Percentiles rank a stretch among this genome's conserved stretches.
Evolutionary conservation across 306 rosid genomes (phyloP).

Genomic region (Amphicarpaea edgeworthii): DNA sequence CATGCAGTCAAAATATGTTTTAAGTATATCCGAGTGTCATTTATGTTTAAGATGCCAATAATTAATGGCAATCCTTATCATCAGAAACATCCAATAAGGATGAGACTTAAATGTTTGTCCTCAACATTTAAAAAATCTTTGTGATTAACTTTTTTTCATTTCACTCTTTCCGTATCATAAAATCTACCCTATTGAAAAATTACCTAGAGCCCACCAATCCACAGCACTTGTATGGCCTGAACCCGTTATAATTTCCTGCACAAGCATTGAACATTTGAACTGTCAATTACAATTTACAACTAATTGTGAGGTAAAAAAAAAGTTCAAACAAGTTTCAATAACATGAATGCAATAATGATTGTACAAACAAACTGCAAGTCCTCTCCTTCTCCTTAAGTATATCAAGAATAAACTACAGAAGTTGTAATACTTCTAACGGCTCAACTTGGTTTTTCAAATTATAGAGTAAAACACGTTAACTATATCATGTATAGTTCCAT

Average conservation of each 20-base stretch:
- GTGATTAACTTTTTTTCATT: not conserved
- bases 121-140: not conserved
- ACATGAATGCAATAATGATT: constrained; percentile 25
- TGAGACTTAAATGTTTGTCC: not conserved
- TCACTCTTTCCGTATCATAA: not conserved
- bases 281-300: constrained; percentile 19
- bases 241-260: constrained; percentile 95
- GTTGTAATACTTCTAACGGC: not conserved
- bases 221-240: constrained; percentile 98
- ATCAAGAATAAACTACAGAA: not conserved
- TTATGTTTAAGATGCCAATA: not conserved
- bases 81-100: constrained; percentile 17
- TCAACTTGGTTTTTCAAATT: constrained; percentile 28
- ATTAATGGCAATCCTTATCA: not conserved
- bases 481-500: constrained; percentile 4
- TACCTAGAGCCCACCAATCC: constrained; percentile 99
- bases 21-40: not conserved
- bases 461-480: not conserved
- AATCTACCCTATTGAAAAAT: constrained; percentile 4
- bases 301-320: constrained; percentile 10
- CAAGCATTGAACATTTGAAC: constrained; percentile 9
- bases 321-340: constrained; percentile 20
- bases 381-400: not conserved
- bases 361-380: not conserved
- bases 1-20: constrained; percentile 1